Evolutionary conservation across 2,329 filamentous ascomycete species (phyloP).

Genomic region (Plenodomus tracheiphilus): DNA sequence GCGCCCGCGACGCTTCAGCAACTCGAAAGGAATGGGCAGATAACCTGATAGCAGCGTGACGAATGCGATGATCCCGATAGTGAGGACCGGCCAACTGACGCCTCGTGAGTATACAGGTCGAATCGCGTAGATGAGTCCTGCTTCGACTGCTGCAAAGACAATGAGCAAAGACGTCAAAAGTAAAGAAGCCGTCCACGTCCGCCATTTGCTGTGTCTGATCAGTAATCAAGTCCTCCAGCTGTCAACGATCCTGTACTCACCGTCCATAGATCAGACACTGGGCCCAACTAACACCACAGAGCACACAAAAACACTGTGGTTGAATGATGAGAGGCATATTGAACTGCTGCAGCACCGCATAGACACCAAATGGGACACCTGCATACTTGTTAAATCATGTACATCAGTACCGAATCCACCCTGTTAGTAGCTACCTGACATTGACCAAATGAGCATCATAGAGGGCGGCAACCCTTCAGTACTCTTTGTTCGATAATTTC

Average conservation of each 20-base stretch:
- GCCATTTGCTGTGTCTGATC: conserved; percentile 40
- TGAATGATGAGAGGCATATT: conserved; percentile 48
- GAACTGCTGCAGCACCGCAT: conserved; percentile 57
- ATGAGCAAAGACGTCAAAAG: conserved; percentile 13
- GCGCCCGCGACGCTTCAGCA: conserved; percentile 61
- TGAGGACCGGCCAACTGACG: conserved; percentile 53
- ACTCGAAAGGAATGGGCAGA: conserved; percentile 61
- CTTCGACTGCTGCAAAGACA: conserved; percentile 58
- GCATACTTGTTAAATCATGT: background rate
- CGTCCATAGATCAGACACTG: conserved; percentile 54
- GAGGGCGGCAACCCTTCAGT: conserved; percentile 65
- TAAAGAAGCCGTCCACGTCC: conserved; percentile 34
- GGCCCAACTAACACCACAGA: conserved; percentile 53
- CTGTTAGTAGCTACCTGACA: conserved; percentile 48
- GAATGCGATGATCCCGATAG: conserved; percentile 60
- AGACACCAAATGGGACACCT: conserved; percentile 64
- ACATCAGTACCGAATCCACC: background rate
- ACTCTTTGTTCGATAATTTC: conserved; percentile 68
- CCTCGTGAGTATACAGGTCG: conserved; percentile 57
- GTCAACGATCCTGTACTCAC: conserved; percentile 27
- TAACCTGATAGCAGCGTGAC: conserved; percentile 58
- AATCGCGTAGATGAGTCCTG: conserved; percentile 58
- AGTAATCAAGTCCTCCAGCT: background rate
- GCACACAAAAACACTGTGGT: conserved; percentile 53
- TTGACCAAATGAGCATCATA: conserved; percentile 73